These are phyloP conservation scores for Schizosaccharomyces osmophilus DNA, from an alignment of 805 yeast genomes.

Conservation along the genomic window DNA sequence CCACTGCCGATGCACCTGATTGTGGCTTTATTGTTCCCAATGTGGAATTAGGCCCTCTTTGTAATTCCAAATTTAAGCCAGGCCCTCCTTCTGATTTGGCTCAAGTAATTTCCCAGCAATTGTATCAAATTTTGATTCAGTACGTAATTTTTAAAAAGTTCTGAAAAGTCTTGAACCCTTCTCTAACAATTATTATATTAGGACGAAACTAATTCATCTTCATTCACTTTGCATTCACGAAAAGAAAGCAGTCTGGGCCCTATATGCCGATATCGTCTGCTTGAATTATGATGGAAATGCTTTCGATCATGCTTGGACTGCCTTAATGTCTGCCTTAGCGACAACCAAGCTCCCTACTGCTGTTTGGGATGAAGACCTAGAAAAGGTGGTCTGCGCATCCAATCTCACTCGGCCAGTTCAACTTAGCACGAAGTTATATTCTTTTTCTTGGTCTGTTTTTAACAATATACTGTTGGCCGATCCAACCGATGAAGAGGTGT, in stretches of 20 bases:
- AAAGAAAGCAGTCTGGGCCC: neutral
- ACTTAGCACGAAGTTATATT: neutral
- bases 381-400: neutral
- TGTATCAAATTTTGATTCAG: neutral
- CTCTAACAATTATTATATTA: neutral
- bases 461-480: neutral
- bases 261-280: conserved; percentile 1
- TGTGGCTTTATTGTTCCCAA: conserved; percentile 1
- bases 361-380: conserved; percentile 1
- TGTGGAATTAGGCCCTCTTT: neutral
- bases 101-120: neutral
- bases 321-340: neutral
- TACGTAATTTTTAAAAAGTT: neutral
- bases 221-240: conserved; percentile 1
- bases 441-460: neutral
- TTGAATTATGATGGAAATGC: conserved; percentile 2
- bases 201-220: neutral
- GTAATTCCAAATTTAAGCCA: neutral
- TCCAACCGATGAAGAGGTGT: neutral
- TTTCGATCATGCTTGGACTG: neutral
- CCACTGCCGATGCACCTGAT: neutral
- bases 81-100: conserved; percentile 2
- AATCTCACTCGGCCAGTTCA: neutral
- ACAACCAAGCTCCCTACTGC: neutral
- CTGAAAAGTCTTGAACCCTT: neutral